Evolutionary conservation across 1,139 yeast species (phyloP).

Genomic region (Geotrichum histeridarum): DNA sequence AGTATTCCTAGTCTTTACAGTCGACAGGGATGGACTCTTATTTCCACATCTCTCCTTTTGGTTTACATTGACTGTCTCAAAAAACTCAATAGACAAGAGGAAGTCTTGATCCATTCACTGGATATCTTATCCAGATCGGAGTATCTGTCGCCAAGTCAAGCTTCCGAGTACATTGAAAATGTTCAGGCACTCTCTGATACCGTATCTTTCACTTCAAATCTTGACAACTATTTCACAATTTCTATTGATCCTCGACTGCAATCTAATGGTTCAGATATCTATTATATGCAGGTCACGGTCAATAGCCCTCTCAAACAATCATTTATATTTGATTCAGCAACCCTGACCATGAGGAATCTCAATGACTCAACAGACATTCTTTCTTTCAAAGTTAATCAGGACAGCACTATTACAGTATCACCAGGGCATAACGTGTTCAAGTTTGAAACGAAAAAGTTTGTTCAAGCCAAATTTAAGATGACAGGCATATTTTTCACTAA

Average conservation of each 20-base stretch:
- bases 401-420: background rate
- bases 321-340: conserved; percentile 17
- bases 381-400: conserved; percentile 11
- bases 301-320: conserved; percentile 17
- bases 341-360: conserved; percentile 17
- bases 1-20: conserved; percentile 65
- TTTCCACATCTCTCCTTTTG: conserved; percentile 61
- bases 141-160: conserved; percentile 21
- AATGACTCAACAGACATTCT: conserved; percentile 16
- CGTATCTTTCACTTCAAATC: conserved; percentile 13
- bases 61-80: conserved; percentile 67
- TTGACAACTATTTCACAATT: conserved; percentile 16
- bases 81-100: conserved; percentile 37
- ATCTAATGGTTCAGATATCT: conserved; percentile 10
- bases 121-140: conserved; percentile 33
- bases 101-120: conserved; percentile 30
- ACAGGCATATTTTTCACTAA: conserved; percentile 25
- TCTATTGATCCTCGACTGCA: conserved; percentile 14
- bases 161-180: conserved; percentile 22
- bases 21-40: conserved; percentile 50
- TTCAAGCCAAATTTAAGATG: conserved; percentile 31
- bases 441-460: conserved; percentile 26
- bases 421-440: conserved; percentile 11
- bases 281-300: conserved; percentile 17
- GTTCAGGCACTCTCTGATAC: conserved; percentile 21